A percentile compares a stretch with the other conserved stretches of the same genome.
Evolutionary conservation across 2,329 filamentous ascomycete genomes (phyloP).

Genomic region (Decorospora gaudefroyi): DNA sequence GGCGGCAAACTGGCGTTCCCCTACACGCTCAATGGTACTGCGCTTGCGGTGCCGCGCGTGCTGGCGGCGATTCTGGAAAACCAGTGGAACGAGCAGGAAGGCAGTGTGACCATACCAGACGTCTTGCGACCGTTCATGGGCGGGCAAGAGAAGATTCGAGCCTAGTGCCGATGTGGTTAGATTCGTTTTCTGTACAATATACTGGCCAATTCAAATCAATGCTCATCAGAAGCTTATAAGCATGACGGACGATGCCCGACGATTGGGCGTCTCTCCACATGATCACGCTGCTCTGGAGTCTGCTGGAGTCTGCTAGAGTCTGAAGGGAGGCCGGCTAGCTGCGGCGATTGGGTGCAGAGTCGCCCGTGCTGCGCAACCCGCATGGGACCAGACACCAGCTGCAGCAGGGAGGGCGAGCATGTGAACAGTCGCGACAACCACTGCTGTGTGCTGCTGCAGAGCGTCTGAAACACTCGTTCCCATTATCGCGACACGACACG

Average conservation of each 20-base stretch:
- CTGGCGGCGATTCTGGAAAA: conserved; percentile 88
- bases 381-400: conserved; percentile 22
- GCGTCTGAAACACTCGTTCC: conserved; percentile 36
- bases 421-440: conserved; percentile 41
- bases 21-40: conserved; percentile 92
- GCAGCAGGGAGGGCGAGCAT: conserved; percentile 31
- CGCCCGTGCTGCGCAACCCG: conserved; percentile 19
- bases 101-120: conserved; percentile 74
- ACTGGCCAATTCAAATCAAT: too few species aligned
- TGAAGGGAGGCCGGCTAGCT: conserved; percentile 35
- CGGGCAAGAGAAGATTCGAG: conserved; percentile 43
- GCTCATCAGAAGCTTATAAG: too few species aligned
- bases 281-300: conserved; percentile 13
- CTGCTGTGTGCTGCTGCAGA: conserved; percentile 25
- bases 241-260: too few species aligned
- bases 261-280: conserved; percentile 13
- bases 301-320: conserved; percentile 20
- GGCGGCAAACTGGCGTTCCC: conserved; percentile 69
- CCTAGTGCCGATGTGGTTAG: conserved; percentile 24
- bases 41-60: conserved; percentile 86
- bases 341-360: conserved; percentile 38
- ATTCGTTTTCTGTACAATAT: conserved; percentile 2
- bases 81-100: conserved; percentile 75
- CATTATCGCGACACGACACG: conserved; percentile 14
- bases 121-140: conserved; percentile 85